Evolutionary conservation across 345 rosid genomes (phyloP), one percentile per base, ranked within the genome.

Genomic region (Microcos paniculata): DNA sequence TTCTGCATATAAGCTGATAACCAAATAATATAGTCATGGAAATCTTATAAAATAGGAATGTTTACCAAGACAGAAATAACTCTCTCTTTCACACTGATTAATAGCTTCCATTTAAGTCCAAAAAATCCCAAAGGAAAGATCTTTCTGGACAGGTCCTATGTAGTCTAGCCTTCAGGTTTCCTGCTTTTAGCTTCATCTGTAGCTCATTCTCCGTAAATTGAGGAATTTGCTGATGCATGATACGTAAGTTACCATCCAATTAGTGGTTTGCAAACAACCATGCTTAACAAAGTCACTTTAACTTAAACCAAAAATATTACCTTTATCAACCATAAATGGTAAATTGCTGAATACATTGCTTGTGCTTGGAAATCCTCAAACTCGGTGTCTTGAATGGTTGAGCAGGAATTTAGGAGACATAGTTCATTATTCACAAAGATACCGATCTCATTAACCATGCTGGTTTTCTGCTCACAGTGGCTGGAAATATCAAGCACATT

Each of bases 341-440:
- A 95, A 66, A 77, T 66, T 19, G 85, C 76, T 56, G 93, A 88
- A 82, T 84, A 79, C 46, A 82, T 40, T 67, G 92, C 89, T 82
- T 96, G 96, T 57, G 91, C 89, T 80, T 86, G 81, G 49, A 82
- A 89, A 84, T 87, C 92, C 77, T 89, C 96, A 56, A 84, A 95
- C 28, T 83, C 80, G 65, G 74, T 76, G 72, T 91, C 93, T 0
- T 83, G 88, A 77, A 87, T 77, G 26, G 75, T 80, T 66, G 85
- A 84, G 76, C 87, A 89, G 69, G 89, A 87, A 72, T 79, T 61
- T 49, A 84, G 64, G 19, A 96, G 92, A 72, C 58, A 52, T 21
- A 89, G 75, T 84, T 96, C 97, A 10, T 87, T 75, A 46, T 88
- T 88, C 79, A 91, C 23, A 78, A 93, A 91, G 51, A 56, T 46